These are phyloP conservation scores for Heliosperma pusillum DNA, from an alignment of 148 eudicot species.

Conservation along the genomic window DNA sequence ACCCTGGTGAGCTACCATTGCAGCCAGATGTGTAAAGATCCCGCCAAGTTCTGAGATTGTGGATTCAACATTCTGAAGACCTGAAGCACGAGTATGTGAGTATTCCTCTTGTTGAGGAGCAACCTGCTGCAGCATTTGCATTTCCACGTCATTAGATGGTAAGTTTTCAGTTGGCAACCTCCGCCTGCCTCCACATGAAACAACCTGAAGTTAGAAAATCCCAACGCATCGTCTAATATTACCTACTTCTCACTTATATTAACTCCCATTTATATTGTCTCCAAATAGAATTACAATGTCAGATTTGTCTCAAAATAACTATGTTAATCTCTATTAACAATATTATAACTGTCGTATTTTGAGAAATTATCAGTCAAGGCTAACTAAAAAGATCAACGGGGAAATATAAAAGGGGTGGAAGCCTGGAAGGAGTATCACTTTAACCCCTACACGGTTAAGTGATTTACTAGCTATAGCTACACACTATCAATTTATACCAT, in stretches of 20 bases:
- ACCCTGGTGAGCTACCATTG: constrained; percentile 86
- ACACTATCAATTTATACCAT: not conserved
- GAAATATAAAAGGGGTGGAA: too few relatives aligned
- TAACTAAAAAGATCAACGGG: too few relatives aligned
- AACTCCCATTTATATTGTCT: too few relatives aligned
- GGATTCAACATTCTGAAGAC: constrained; percentile 87
- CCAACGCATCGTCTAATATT: too few relatives aligned
- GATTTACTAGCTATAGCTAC: not conserved
- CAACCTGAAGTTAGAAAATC: constrained; percentile 15
- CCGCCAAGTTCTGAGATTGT: constrained; percentile 79
- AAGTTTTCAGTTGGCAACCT: constrained; percentile 48
- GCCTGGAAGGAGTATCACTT: too few relatives aligned
- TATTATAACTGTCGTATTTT: too few relatives aligned
- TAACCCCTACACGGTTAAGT: not conserved
- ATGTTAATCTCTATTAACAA: too few relatives aligned
- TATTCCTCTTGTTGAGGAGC: constrained; percentile 63
- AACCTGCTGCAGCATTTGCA: constrained; percentile 68
- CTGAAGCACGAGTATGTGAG: constrained; percentile 54
- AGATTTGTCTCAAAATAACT: too few relatives aligned
- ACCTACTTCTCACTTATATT: too few relatives aligned
- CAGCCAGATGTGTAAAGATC: constrained; percentile 78
- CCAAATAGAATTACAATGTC: too few relatives aligned
- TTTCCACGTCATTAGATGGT: constrained; percentile 54
- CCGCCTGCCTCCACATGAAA: constrained; percentile 43
- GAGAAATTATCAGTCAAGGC: too few relatives aligned